Evolutionary conservation across 2,329 filamentous ascomycete genomes (phyloP), one percentile per base, ranked within the genome.

Genomic region (Epicoccum sorghinum): DNA sequence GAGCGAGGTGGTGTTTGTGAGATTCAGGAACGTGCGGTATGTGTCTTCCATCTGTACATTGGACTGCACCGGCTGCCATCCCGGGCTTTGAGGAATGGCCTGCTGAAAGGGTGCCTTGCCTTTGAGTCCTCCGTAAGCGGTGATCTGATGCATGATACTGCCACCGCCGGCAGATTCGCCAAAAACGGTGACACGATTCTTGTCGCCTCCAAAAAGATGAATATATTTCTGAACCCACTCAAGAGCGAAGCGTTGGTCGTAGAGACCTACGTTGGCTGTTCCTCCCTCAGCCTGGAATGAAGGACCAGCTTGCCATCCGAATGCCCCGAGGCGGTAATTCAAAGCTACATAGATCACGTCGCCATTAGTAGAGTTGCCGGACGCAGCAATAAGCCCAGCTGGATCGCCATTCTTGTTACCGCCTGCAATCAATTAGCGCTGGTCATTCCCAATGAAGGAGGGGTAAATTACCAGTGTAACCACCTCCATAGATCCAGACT

Each of bases 401-500:
- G 78, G 76, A 30, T 76, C 73, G 8, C 68, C 62, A 22, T 66
- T 71, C 60, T 82, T 82, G 33, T 70, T 69, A 6, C 76, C 76
- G n/a, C 52, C 44, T 54, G n/a, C 5, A 7, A 22, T 4, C 24
- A 2, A 27, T 27, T 29, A 47, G 33, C 38, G 29, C 18, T 30
- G 4, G 22, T 41, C 33, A 12, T 14, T 27, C 25, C 10, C 7
- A 12, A 3, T 25, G 13, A 32, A 8, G 12, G 14, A 3, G 13
- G 13, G 14, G 9, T 9, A 7, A 13, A 6, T 32, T 52, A 54
- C 52, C 53, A 1, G 47, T 56, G 24, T 56, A 56, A 9, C 54
- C 47, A 14, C 53, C 80, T 12, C 81, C 81, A 58, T 82, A 80
- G 35, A 83, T 79, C 77, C 77, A 82, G 4, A 82, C 77, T 1